A percentile compares a stretch with the other conserved stretches of the same genome.
These are phyloP conservation scores for Metschnikowia chrysomelidarum DNA, from an alignment of 805 yeast genomes.

Conservation along the genomic window DNA sequence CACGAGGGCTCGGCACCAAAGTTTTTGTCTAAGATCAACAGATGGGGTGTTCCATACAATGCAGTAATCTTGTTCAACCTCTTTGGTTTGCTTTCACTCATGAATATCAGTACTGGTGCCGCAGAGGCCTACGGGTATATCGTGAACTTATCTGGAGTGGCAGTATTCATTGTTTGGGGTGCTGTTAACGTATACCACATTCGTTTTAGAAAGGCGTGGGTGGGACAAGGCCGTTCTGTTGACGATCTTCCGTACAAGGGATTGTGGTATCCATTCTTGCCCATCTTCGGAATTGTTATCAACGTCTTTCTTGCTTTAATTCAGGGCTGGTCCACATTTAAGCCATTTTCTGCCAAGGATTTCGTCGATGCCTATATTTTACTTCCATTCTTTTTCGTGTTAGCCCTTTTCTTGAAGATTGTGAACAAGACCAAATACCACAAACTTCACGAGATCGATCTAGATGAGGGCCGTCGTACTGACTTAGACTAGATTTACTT, in stretches of 20 bases:
- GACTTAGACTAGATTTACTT: slow-evolving; percentile 26
- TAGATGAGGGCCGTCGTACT: slow-evolving; percentile 49
- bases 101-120: slow-evolving; percentile 59
- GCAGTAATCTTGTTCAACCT: slow-evolving; percentile 55
- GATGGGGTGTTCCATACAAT: slow-evolving; percentile 61
- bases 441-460: slow-evolving; percentile 44
- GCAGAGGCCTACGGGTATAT: slow-evolving; percentile 59
- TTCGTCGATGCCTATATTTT: slow-evolving; percentile 60
- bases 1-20: slow-evolving; percentile 59
- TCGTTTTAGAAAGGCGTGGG: slow-evolving; percentile 50
- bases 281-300: slow-evolving; percentile 47
- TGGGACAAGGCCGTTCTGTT: slow-evolving; percentile 33
- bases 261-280: slow-evolving; percentile 48
- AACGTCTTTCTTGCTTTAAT: slow-evolving; percentile 54
- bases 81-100: slow-evolving; percentile 54
- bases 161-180: slow-evolving; percentile 69
- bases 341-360: slow-evolving; percentile 50
- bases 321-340: slow-evolving; percentile 65
- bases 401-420: slow-evolving; percentile 37
- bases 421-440: slow-evolving; percentile 43
- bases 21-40: slow-evolving; percentile 49
- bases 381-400: slow-evolving; percentile 53
- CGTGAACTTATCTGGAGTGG: slow-evolving; percentile 62
- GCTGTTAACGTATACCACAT: slow-evolving; percentile 54
- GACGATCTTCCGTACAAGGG: slow-evolving; percentile 38